Percentiles rank a stretch among this genome's conserved stretches.
Evolutionary conservation across 257 asterid genomes (phyloP).

Genomic region (Capsicum rhomboideum): DNA sequence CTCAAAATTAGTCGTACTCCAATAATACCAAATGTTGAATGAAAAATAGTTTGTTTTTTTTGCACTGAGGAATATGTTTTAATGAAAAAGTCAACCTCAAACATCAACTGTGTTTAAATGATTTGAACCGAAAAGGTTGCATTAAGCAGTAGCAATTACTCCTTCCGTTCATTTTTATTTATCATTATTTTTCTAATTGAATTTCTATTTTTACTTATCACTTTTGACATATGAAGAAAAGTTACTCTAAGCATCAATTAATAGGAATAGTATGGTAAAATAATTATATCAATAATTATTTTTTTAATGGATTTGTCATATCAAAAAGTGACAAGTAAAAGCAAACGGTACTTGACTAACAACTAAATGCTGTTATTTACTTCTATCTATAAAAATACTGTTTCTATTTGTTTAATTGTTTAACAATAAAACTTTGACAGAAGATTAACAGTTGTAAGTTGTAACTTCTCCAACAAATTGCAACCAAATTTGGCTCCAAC

Average conservation of each 20-base stretch:
- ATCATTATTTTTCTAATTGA: too few relatives aligned
- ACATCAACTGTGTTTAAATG: not conserved
- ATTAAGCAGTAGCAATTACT: not conserved
- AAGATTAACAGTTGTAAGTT: not conserved
- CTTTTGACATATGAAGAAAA: too few relatives aligned
- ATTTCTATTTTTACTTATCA: too few relatives aligned
- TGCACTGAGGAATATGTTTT: not conserved
- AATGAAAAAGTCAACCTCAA: not conserved
- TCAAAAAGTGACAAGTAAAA: too few relatives aligned
- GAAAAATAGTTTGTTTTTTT: too few relatives aligned
- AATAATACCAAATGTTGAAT: not conserved
- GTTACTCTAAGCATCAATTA: too few relatives aligned
- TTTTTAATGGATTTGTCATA: too few relatives aligned
- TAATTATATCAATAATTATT: too few relatives aligned
- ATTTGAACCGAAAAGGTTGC: not conserved
- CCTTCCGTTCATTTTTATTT: too few relatives aligned
- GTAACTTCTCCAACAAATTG: not conserved
- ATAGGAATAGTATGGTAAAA: too few relatives aligned
- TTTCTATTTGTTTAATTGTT: not conserved
- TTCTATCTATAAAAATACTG: not conserved
- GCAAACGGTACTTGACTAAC: not conserved
- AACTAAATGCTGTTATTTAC: not conserved
- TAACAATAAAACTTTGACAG: too few relatives aligned
- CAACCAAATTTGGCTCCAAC: not conserved
- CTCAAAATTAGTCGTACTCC: too few relatives aligned